Evolutionary conservation across 2,329 filamentous ascomycete genomes (phyloP).

Genomic region (Ilyonectria sp.): DNA sequence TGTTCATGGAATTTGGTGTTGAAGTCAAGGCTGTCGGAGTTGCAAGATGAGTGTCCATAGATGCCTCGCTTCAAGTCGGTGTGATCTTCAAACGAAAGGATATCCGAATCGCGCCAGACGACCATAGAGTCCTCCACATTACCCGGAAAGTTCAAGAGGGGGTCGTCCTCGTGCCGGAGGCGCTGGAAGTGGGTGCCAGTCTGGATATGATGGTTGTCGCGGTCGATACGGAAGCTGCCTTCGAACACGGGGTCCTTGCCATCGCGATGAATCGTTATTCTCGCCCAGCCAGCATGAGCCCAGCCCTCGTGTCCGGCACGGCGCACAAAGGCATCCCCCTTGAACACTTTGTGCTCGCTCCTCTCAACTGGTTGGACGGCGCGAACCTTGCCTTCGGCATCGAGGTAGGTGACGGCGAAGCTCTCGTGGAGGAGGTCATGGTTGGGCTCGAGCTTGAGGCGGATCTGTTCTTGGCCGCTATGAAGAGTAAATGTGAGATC

Average conservation of each 20-base stretch:
- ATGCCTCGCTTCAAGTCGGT: constrained; percentile 76
- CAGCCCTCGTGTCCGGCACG: constrained; percentile 74
- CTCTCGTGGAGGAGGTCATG: constrained; percentile 87
- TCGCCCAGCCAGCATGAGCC: constrained; percentile 88
- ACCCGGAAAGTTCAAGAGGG: constrained; percentile 67
- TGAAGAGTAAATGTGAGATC: constrained; percentile 86
- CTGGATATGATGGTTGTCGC: constrained; percentile 90
- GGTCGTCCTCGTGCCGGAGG: constrained; percentile 81
- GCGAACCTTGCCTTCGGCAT: constrained; percentile 77
- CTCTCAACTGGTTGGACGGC: constrained; percentile 80
- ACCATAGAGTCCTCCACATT: constrained; percentile 84
- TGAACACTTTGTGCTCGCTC: constrained; percentile 85
- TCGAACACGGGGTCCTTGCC: constrained; percentile 87
- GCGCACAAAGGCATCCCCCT: constrained; percentile 82
- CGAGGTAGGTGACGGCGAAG: constrained; percentile 81
- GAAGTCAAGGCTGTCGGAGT: constrained; percentile 83
- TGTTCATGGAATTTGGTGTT: constrained; percentile 81
- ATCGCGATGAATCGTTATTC: constrained; percentile 84
- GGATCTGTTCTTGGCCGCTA: constrained; percentile 77
- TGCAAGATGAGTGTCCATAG: constrained; percentile 70
- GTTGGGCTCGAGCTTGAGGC: constrained; percentile 89
- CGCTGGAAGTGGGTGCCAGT: constrained; percentile 80
- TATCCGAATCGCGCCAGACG: constrained; percentile 92
- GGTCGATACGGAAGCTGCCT: constrained; percentile 86
- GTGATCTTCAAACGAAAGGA: constrained; percentile 63